These are phyloP conservation scores for Mallotus repandus DNA, from an alignment of 441 rosid species.

Conservation along the genomic window DNA sequence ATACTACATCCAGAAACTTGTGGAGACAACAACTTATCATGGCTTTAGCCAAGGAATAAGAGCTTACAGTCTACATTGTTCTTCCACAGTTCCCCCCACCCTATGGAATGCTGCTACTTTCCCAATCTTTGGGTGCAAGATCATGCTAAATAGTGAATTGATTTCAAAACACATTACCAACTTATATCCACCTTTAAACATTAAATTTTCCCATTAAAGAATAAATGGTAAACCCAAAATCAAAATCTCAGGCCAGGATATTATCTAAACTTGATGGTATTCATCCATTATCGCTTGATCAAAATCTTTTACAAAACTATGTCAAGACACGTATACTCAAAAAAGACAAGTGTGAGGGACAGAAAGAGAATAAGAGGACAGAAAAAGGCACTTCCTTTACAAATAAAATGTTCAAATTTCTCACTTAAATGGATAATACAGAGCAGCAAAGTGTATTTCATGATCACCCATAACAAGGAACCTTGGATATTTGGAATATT, in stretches of 20 bases:
- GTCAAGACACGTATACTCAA: not conserved
- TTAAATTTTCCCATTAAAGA: not conserved
- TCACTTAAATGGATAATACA: not conserved
- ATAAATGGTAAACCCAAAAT: not conserved
- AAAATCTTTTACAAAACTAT: not conserved
- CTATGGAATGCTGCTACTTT: not conserved
- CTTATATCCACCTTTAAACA: not conserved
- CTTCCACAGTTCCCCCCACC: not conserved
- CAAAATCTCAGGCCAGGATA: not conserved
- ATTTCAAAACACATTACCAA: not conserved
- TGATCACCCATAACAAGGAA: not conserved
- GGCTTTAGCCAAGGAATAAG: not conserved
- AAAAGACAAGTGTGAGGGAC: not conserved
- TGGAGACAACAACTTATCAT: not conserved
- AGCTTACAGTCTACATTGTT: not conserved
- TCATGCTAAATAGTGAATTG: not conserved
- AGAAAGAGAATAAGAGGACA: not conserved
- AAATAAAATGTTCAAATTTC: not conserved
- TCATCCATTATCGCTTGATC: not conserved
- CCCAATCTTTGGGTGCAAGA: not conserved
- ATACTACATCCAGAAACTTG: not conserved
- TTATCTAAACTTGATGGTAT: not conserved
- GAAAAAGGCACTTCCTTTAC: not conserved
- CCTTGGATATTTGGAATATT: slow-evolving; percentile 6
- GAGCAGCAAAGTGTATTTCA: not conserved